Evolutionary conservation across 2,329 filamentous ascomycete species (phyloP).

Genomic region (Aspergillus pseudoglaucus): DNA sequence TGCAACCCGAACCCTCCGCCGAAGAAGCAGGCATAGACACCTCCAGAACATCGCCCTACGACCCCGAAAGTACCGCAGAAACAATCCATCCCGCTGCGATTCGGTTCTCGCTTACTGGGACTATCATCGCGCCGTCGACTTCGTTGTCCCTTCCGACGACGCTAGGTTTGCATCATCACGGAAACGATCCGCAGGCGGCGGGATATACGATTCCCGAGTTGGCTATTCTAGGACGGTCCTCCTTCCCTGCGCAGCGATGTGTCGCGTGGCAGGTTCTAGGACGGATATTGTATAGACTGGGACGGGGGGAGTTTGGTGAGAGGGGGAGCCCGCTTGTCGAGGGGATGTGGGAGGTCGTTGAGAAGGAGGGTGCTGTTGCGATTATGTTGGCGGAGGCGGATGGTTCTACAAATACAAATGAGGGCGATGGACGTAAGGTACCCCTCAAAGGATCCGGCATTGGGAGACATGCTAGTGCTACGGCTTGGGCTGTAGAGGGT

Average conservation of each 20-base stretch:
- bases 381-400: conserved; percentile 70
- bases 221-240: conserved; percentile 69
- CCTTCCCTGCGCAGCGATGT: conserved; percentile 79
- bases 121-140: conserved; percentile 68
- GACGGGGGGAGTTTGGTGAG: conserved; percentile 62
- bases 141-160: conserved; percentile 68
- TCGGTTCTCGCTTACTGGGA: conserved; percentile 82
- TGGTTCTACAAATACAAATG: conserved; percentile 19
- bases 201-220: conserved; percentile 91
- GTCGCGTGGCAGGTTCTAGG: conserved; percentile 89
- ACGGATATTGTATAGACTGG: conserved; percentile 74
- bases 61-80: conserved; percentile 67
- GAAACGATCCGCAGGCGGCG: conserved; percentile 82
- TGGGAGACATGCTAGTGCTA: conserved; percentile 65
- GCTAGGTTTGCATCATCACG: conserved; percentile 87
- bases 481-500: conserved; percentile 80
- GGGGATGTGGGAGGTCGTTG: conserved; percentile 75
- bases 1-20: conserved; percentile 58
- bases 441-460: conserved; percentile 14
- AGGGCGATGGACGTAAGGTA: conserved; percentile 7
- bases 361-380: conserved; percentile 69
- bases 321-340: conserved; percentile 59
- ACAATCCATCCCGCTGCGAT: conserved; percentile 60
- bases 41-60: conserved; percentile 63
- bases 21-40: conserved; percentile 57